Percentiles rank a stretch among this genome's conserved stretches.
Evolutionary conservation across 352 stramenopile species (phyloP).

Genomic region (Plasmopara viticola): DNA sequence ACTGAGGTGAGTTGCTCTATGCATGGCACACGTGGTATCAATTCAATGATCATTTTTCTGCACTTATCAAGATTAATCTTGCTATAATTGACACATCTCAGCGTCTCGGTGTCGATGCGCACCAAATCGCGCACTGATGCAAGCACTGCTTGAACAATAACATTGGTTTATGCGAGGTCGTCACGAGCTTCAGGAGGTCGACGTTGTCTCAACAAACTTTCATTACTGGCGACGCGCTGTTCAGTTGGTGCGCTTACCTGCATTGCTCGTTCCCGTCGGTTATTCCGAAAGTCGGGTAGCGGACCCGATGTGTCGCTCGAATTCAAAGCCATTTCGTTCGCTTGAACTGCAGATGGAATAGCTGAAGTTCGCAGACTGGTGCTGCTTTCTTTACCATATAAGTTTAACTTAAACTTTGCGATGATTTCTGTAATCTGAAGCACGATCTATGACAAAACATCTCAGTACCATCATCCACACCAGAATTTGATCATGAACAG

Average conservation of each 20-base stretch:
- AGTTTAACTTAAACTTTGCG: slow-evolving; percentile 25
- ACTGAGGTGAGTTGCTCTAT: slow-evolving; percentile 42
- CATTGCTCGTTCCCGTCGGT: slow-evolving; percentile 13
- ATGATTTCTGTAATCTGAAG: slow-evolving; percentile 55
- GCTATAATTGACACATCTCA: slow-evolving; percentile 54
- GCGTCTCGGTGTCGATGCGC: slow-evolving; percentile 26
- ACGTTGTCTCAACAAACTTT: slow-evolving; percentile 21
- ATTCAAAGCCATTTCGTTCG: slow-evolving; percentile 2
- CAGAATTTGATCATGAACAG: slow-evolving; percentile 1
- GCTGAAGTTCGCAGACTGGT: background rate
- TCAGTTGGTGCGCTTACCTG: slow-evolving; percentile 25
- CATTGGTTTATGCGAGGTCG: slow-evolving; percentile 5
- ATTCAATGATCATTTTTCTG: background rate
- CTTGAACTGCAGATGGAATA: slow-evolving; percentile 7
- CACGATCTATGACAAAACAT: slow-evolving; percentile 34
- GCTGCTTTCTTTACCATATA: slow-evolving; percentile 24
- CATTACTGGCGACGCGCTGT: slow-evolving; percentile 17
- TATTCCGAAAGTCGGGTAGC: slow-evolving; percentile 11
- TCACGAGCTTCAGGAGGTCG: slow-evolving; percentile 12
- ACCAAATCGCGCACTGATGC: slow-evolving; percentile 18
- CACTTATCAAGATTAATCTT: slow-evolving; percentile 46
- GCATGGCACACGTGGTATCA: too few relatives aligned
- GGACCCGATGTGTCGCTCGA: slow-evolving; percentile 9
- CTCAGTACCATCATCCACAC: background rate
- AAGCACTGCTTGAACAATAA: background rate